phyloP scores from a whole-genome alignment of 108 stramenopile species.

The Chaetoceros tenuissimus region DNA sequence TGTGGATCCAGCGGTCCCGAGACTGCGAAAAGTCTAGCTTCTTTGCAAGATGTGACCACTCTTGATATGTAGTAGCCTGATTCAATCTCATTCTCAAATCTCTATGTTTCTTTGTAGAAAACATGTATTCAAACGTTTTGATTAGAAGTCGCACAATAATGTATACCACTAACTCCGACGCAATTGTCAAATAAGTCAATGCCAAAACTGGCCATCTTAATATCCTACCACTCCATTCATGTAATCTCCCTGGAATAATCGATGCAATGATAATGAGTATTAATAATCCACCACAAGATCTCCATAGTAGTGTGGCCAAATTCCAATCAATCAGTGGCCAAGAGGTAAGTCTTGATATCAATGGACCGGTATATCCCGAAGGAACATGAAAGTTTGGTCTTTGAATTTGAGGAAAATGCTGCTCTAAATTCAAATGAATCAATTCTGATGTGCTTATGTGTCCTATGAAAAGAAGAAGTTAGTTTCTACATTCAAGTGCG shows the following conservation, averaged over 20 bases:
- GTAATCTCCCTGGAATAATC: constrained; percentile 64
- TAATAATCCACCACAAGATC: constrained; percentile 46
- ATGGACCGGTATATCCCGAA: constrained; percentile 26
- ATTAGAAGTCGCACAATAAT: constrained; percentile 57
- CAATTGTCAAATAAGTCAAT: constrained; percentile 60
- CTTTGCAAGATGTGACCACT: constrained; percentile 62
- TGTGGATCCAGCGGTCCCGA: constrained; percentile 51
- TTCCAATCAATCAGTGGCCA: constrained; percentile 68
- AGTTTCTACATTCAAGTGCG: too few species aligned
- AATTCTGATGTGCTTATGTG: constrained; percentile 24
- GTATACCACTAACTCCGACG: constrained; percentile 65
- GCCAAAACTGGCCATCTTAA: constrained; percentile 74
- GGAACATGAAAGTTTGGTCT: constrained; percentile 9
- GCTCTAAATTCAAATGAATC: constrained; percentile 15
- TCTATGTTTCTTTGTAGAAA: constrained; percentile 72
- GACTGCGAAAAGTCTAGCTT: constrained; percentile 66
- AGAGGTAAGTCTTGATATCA: constrained; percentile 19
- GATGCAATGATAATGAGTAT: constrained; percentile 21
- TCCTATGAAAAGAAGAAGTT: too few species aligned
- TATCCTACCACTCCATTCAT: constrained; percentile 49
- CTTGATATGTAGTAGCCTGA: constrained; percentile 45
- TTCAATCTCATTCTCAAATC: constrained; percentile 38
- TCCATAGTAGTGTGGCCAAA: constrained; percentile 56
- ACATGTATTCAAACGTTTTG: constrained; percentile 40
- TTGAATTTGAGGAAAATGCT: not conserved